phyloP scores from a whole-genome alignment of 2,329 filamentous ascomycete genomes.

The Ophiostoma piceae region DNA sequence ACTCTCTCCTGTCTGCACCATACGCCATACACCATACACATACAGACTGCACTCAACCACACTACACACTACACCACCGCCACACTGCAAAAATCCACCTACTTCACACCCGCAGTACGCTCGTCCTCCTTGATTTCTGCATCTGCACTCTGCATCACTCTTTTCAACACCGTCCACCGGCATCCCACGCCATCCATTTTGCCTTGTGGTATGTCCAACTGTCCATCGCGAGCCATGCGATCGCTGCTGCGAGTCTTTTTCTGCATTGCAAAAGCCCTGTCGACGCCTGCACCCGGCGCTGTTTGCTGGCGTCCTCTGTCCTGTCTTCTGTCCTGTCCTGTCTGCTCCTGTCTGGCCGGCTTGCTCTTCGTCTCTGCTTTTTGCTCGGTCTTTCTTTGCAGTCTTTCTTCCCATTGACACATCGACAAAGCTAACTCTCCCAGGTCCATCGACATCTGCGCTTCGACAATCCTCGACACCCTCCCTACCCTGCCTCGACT shows the following conservation, averaged over 20 bases:
- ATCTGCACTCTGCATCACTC: conserved; percentile 11
- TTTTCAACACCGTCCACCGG: conserved; percentile 14
- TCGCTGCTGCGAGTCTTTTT: conserved; percentile 22
- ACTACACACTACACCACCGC: conserved; percentile 2
- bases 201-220: conserved; percentile 26
- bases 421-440: neutral
- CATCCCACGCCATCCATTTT: conserved; percentile 20
- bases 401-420: neutral
- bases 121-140: neutral
- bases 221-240: conserved; percentile 23
- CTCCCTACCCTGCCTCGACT: conserved; percentile 17
- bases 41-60: neutral
- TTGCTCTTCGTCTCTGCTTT: neutral
- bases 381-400: neutral
- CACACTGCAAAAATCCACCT: conserved; percentile 9
- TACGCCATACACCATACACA: neutral
- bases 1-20: neutral
- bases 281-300: conserved; percentile 12
- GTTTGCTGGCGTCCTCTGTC: conserved; percentile 5
- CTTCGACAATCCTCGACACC: conserved; percentile 7
- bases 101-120: neutral
- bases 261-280: conserved; percentile 12
- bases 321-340: neutral
- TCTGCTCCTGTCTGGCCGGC: neutral
- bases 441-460: neutral